A percentile compares a stretch with the other conserved stretches of the same genome.
Evolutionary conservation across 345 rosid species (phyloP).

Genomic region (Citrus trifoliata): DNA sequence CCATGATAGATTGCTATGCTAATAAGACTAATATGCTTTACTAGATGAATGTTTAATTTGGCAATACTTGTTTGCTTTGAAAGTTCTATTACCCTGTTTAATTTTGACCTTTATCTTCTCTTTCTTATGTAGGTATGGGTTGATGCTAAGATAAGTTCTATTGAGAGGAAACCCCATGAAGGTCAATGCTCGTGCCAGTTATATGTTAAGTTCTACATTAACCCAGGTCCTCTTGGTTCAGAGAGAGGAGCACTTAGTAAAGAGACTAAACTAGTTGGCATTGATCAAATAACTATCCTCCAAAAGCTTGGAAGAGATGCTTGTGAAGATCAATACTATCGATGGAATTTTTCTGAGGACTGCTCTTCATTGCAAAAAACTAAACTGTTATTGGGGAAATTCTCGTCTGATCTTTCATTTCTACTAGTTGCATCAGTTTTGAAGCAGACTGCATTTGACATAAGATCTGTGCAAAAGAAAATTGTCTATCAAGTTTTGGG

Average conservation of each 20-base stretch:
- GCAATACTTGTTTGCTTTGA: not conserved
- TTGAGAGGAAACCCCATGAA: constrained; percentile 75
- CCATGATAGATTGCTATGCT: not conserved
- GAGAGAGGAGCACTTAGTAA: constrained; percentile 52
- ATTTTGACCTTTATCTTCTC: not conserved
- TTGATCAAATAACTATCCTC: constrained; percentile 57
- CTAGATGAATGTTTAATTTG: not conserved
- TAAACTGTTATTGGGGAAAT: constrained; percentile 62
- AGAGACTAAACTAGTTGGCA: constrained; percentile 39
- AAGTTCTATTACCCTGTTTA: not conserved
- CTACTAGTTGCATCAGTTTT: constrained; percentile 60
- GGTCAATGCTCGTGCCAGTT: constrained; percentile 60
- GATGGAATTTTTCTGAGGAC: constrained; percentile 72
- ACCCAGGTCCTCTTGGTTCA: constrained; percentile 54
- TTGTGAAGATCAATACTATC: constrained; percentile 41
- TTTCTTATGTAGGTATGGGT: constrained; percentile 55
- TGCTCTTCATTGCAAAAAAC: constrained; percentile 42
- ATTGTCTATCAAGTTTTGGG: constrained; percentile 56
- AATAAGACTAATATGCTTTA: not conserved
- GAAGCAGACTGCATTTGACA: constrained; percentile 45
- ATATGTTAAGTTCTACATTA: constrained; percentile 48
- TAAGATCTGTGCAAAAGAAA: constrained; percentile 57
- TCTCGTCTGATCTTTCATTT: constrained; percentile 65
- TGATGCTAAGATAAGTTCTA: constrained; percentile 74
- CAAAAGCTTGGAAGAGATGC: constrained; percentile 52